These are phyloP conservation scores for Saccharomyces hybrid DNA, from an alignment of 1,139 yeast genomes.

Conservation along the genomic window DNA sequence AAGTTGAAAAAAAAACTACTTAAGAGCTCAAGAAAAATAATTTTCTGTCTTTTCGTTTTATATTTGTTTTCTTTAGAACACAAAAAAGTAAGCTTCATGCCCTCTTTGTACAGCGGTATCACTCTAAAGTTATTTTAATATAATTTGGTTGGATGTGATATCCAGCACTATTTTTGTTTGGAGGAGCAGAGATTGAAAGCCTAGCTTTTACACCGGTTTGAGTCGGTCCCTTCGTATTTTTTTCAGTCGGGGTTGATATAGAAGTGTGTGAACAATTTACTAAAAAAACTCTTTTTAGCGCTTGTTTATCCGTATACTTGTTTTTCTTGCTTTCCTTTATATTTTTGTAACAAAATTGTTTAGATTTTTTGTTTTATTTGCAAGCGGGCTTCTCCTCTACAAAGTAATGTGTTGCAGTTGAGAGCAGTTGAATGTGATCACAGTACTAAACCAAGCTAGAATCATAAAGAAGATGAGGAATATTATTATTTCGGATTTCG, in stretches of 20 bases:
- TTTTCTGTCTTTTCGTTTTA: not conserved
- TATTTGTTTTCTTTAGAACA: not conserved
- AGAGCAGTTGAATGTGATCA: not conserved
- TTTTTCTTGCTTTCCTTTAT: not conserved
- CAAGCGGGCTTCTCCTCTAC: not conserved
- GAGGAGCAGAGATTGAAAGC: constrained; percentile 5
- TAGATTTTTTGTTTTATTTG: not conserved
- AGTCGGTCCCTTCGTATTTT: constrained; percentile 17
- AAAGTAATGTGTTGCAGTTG: not conserved
- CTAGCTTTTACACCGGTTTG: constrained; percentile 20
- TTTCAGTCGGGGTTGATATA: constrained; percentile 22
- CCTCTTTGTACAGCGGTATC: not conserved
- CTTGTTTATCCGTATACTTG: not conserved
- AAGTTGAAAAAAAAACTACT: not conserved
- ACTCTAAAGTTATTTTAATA: not conserved
- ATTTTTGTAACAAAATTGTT: not conserved
- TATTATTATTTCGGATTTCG: constrained; percentile 28
- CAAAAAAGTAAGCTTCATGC: not conserved
- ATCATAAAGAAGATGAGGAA: constrained; percentile 8
- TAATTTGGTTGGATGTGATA: not conserved
- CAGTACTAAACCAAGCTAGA: not conserved
- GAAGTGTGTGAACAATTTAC: constrained; percentile 24
- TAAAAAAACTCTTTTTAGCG: not conserved
- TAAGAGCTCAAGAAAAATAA: not conserved
- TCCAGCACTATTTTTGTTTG: not conserved